phyloP scores from a whole-genome alignment of 805 yeast genomes.

The Sugiyamaella marilandica region DNA sequence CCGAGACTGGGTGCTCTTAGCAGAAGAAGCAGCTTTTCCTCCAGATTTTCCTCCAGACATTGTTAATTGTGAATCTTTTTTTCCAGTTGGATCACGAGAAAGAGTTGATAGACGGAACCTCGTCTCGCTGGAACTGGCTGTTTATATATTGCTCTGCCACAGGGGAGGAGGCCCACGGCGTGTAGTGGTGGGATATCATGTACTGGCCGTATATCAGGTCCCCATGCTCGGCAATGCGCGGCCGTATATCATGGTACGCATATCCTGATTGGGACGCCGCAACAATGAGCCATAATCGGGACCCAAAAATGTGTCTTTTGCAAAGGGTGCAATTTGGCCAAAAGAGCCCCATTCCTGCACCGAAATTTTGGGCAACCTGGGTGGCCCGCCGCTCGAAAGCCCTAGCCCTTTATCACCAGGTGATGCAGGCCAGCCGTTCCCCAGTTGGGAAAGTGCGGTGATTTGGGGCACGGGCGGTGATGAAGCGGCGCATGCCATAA shows the following conservation, averaged over 20 bases:
- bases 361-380: not conserved
- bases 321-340: not conserved
- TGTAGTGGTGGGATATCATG: slow-evolving; percentile 8
- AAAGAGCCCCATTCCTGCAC: slow-evolving; percentile 4
- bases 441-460: not conserved
- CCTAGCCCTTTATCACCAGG: not conserved
- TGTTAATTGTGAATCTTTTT: slow-evolving; percentile 30
- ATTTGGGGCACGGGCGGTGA: slow-evolving; percentile 3
- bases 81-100: slow-evolving; percentile 18
- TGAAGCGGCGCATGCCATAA: not conserved
- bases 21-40: slow-evolving; percentile 91
- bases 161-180: not conserved
- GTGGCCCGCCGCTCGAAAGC: not conserved
- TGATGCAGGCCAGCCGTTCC: slow-evolving; percentile 4
- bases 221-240: not conserved
- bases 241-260: slow-evolving; percentile 5
- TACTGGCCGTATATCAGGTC: slow-evolving; percentile 11
- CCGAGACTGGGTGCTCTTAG: slow-evolving; percentile 96
- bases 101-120: slow-evolving; percentile 19
- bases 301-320: not conserved
- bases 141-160: not conserved
- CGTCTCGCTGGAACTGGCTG: not conserved
- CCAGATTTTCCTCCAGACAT: slow-evolving; percentile 83
- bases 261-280: not conserved
- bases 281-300: not conserved